Evolutionary conservation across 208 protist genomes (phyloP).

Genomic region (Leptomonas pyrrhocoris): DNA sequence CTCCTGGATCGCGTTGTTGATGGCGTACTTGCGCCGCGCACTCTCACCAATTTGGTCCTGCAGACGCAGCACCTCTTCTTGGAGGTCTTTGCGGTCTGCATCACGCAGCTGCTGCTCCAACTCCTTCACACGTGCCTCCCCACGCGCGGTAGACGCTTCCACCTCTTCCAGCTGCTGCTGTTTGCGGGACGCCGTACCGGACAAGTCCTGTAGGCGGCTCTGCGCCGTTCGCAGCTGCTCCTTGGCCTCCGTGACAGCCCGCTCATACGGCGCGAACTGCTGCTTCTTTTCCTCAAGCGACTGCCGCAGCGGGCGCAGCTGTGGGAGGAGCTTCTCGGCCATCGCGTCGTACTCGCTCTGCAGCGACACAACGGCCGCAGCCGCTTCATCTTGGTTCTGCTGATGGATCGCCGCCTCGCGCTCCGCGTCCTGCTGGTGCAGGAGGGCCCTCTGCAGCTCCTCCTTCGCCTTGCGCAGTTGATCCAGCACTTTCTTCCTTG

Average conservation of each 20-base stretch:
- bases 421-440: constrained; percentile 86
- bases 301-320: constrained; percentile 82
- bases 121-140: constrained; percentile 48
- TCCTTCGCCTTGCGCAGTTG: constrained; percentile 87
- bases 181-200: constrained; percentile 36
- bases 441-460: constrained; percentile 68
- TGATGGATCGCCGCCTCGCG: constrained; percentile 83
- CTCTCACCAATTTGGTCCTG: constrained; percentile 74
- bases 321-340: constrained; percentile 77
- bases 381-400: constrained; percentile 81
- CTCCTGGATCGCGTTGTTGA: constrained; percentile 82
- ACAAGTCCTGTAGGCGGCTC: constrained; percentile 49
- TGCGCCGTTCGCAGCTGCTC: constrained; percentile 56
- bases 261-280: constrained; percentile 88
- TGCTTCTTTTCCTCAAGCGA: constrained; percentile 93
- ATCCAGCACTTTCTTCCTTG: constrained; percentile 73
- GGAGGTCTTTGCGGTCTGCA: constrained; percentile 45
- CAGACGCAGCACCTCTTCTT: constrained; percentile 67
- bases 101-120: constrained; percentile 54
- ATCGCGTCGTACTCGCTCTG: constrained; percentile 71
- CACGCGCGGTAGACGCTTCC: constrained; percentile 25
- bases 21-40: constrained; percentile 72
- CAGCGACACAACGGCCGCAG: constrained; percentile 34
- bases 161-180: constrained; percentile 44
- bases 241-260: constrained; percentile 67